These are phyloP conservation scores for Babesia sp. DNA, from an alignment of 169 alveolate species.

Conservation along the genomic window DNA sequence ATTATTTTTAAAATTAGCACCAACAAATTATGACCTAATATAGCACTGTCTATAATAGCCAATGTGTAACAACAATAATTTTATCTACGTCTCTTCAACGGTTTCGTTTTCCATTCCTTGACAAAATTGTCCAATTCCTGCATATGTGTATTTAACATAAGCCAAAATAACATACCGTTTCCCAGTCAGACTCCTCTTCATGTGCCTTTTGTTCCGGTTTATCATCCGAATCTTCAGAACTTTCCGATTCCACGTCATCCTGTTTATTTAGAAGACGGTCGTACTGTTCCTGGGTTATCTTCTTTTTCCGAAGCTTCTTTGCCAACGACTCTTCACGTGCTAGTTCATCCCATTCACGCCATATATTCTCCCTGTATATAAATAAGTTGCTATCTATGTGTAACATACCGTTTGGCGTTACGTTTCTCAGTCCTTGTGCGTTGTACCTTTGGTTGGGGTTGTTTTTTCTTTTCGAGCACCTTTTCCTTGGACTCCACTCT, in stretches of 20 bases:
- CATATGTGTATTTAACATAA: background rate
- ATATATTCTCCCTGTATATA: slow-evolving; percentile 7
- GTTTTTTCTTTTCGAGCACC: background rate
- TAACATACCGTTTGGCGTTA: slow-evolving; percentile 53
- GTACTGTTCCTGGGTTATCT: slow-evolving; percentile 45
- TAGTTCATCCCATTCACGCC: slow-evolving; percentile 61
- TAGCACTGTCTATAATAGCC: background rate
- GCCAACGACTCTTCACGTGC: slow-evolving; percentile 75
- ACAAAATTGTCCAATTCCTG: slow-evolving; percentile 43
- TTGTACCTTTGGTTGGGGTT: slow-evolving; percentile 4
- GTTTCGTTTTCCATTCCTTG: slow-evolving; percentile 15
- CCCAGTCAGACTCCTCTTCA: slow-evolving; percentile 36
- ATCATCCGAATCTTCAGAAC: background rate
- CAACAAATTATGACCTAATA: too few relatives aligned
- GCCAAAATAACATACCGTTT: background rate
- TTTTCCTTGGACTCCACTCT: background rate
- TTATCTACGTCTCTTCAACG: background rate
- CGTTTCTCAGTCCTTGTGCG: slow-evolving; percentile 78
- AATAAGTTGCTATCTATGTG: background rate
- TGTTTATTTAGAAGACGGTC: slow-evolving; percentile 24
- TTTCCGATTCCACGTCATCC: background rate
- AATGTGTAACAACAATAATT: background rate
- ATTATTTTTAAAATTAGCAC: background rate
- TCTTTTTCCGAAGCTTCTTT: slow-evolving; percentile 85
- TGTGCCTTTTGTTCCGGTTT: background rate